Base-by-base conservation (phyloP, 331 rosid genomes). In the Stylosanthes scabra region DNA sequence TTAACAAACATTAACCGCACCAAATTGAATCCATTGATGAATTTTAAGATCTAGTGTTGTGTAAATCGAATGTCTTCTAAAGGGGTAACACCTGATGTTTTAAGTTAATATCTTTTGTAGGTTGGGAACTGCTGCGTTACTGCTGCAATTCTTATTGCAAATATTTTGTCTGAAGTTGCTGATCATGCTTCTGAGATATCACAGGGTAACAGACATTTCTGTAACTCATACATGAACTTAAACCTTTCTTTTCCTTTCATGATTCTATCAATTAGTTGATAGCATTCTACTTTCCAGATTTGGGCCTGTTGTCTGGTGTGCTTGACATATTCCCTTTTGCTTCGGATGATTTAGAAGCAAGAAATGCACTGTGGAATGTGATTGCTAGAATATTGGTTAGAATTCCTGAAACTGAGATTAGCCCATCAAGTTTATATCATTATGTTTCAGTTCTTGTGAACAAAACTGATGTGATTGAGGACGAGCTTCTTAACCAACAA, bases 351-450 rank as follows among this genome's bases (percentile, higher is more conserved):
- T 51, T 74, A 71, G 99, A 88, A 84, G 96, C 93, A 63, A 86
- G 92, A 66, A 89, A 89, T 81, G 97, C 99, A 72, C 70, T 89
- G 27, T 94, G 99, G 99, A 94, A 78, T 71, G 83, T 87, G 72
- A 71, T 88, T 76, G 91, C 85, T 49, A 81, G 95, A 84, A 59
- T 94, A 68, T 47, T 94, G 58, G 57, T 88, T 76, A 87, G 67
- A 82, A 68, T 93, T 76, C 78, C 9, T 13, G 93, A 83, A 86
- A 81, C 80, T 37, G 93, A 83, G 64, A 86, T 93, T 82, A 91
- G 81, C 72, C 56, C 49, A 9, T 74, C 91, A 82, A 79, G 75
- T 81, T 69, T 91, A 34, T 64, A 56, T 67, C 80, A 75, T 27
- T 85, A 81, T 29, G 90, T 85, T 75, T 82, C 80, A 0, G 81